Conservation (phyloP, 345 rosid genomes). For the Limnanthes douglasii region DNA sequence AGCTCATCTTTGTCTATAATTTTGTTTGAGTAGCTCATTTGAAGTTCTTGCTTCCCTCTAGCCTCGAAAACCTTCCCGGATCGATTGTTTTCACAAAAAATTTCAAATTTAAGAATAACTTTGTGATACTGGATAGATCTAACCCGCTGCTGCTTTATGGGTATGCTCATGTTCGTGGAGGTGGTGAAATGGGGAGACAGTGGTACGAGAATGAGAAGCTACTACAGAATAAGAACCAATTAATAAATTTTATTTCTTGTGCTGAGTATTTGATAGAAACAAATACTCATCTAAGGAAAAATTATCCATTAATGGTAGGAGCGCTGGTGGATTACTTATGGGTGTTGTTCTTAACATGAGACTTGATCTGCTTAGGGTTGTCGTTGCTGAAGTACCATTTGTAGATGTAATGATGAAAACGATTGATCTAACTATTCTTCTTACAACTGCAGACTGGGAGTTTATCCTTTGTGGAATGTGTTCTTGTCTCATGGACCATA, state of each 20-base stretch:
- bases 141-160: conserved; percentile 74
- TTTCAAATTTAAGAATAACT: conserved; percentile 39
- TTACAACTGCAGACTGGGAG: conserved; percentile 99
- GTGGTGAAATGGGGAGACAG: conserved; percentile 96
- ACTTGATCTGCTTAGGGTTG: conserved; percentile 87
- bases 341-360: conserved; percentile 97
- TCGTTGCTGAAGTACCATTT: conserved; percentile 87
- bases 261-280: conserved; percentile 63
- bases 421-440: conserved; percentile 91
- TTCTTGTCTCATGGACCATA: too few species aligned
- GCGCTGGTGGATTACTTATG: conserved; percentile 90
- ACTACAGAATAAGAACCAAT: conserved; percentile 74
- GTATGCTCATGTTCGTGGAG: conserved; percentile 96
- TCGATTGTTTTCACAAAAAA: conserved; percentile 68
- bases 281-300: conserved; percentile 67
- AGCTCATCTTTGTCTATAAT: too few species aligned
- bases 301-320: conserved; percentile 77
- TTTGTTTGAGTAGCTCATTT: too few species aligned
- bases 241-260: conserved; percentile 69
- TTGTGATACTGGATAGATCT: conserved; percentile 78
- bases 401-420: conserved; percentile 89
- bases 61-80: too few species aligned
- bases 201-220: conserved; percentile 95
- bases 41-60: too few species aligned
- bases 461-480: too few species aligned